Percentiles rank a stretch among this genome's conserved stretches.
Evolutionary conservation across 1,284 basidiomycete genomes (phyloP).

Genomic region (Trichosporon sp.): DNA sequence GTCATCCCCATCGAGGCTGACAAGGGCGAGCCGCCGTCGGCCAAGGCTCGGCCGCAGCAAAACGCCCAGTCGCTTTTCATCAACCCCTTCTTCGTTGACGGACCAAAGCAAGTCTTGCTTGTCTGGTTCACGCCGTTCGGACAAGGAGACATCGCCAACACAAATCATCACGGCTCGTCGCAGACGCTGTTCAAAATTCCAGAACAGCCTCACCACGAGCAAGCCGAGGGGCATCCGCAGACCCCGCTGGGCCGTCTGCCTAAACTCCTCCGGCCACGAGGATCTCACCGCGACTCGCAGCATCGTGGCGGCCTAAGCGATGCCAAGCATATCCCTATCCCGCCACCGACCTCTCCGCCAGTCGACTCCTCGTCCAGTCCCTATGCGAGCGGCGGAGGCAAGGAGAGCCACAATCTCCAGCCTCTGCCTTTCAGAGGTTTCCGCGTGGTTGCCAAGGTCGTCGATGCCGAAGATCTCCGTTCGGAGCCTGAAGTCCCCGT

Average conservation of each 20-base stretch:
- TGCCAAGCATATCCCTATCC: slow-evolving; percentile 9
- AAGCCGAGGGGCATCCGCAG: background rate
- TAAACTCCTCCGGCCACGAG: slow-evolving; percentile 37
- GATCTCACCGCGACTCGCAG: slow-evolving; percentile 10
- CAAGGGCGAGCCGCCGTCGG: background rate
- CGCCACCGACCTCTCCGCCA: slow-evolving; percentile 13
- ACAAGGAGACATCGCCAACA: background rate
- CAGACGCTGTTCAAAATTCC: slow-evolving; percentile 18
- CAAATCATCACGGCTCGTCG: slow-evolving; percentile 4
- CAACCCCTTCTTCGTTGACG: slow-evolving; percentile 28
- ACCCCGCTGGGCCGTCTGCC: slow-evolving; percentile 32
- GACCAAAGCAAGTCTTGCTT: slow-evolving; percentile 33
- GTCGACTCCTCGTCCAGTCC: slow-evolving; percentile 1
- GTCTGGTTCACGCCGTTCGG: slow-evolving; percentile 47
- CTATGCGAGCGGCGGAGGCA: background rate
- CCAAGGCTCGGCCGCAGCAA: background rate
- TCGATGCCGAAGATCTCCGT: slow-evolving; percentile 36
- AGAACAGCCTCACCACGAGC: slow-evolving; percentile 16
- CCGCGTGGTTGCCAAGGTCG: slow-evolving; percentile 44
- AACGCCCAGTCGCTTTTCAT: slow-evolving; percentile 6
- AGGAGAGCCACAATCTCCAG: slow-evolving; percentile 18
- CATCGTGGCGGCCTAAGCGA: background rate
- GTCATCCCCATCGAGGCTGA: slow-evolving; percentile 36
- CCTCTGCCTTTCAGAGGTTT: slow-evolving; percentile 45
- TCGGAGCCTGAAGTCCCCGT: slow-evolving; percentile 26